Conservation (phyloP, 352 stramenopile genomes). For the Phytophthora aleatoria region DNA sequence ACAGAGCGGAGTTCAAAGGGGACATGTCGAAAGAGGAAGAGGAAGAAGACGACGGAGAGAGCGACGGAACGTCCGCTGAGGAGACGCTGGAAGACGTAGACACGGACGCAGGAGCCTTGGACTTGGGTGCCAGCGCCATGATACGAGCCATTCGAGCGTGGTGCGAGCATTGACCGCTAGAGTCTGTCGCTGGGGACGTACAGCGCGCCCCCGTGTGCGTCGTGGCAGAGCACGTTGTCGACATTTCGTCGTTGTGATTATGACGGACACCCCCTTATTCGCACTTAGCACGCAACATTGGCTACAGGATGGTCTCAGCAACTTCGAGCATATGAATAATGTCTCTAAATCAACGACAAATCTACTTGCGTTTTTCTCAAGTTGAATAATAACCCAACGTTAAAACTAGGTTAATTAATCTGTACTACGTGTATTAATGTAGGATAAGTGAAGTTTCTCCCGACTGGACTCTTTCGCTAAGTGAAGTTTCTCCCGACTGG, state of each 20-base stretch:
- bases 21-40: conserved; percentile 36
- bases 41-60: conserved; percentile 24
- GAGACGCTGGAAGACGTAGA: conserved; percentile 5
- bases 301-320: not conserved
- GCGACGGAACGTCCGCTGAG: conserved; percentile 9
- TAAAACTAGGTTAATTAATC: no score
- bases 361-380: no score
- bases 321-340: no score
- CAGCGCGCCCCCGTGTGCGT: conserved; percentile 77
- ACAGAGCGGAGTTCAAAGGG: conserved; percentile 11
- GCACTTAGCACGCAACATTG: conserved; percentile 8
- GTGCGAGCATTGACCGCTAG: conserved; percentile 65
- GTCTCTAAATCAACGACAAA: no score
- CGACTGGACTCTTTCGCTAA: no score
- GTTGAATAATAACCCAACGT: no score
- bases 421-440: no score
- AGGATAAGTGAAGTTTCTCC: no score
- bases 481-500: no score
- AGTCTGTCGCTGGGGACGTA: conserved; percentile 45
- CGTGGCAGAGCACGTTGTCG: conserved; percentile 42
- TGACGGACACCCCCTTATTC: not conserved
- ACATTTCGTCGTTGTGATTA: conserved; percentile 7
- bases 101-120: conserved; percentile 40
- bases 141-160: conserved; percentile 81
- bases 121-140: conserved; percentile 81